These are phyloP conservation scores for Carex cristatella DNA, from an alignment of 176 grass and related monocot genomes.

Conservation along the genomic window DNA sequence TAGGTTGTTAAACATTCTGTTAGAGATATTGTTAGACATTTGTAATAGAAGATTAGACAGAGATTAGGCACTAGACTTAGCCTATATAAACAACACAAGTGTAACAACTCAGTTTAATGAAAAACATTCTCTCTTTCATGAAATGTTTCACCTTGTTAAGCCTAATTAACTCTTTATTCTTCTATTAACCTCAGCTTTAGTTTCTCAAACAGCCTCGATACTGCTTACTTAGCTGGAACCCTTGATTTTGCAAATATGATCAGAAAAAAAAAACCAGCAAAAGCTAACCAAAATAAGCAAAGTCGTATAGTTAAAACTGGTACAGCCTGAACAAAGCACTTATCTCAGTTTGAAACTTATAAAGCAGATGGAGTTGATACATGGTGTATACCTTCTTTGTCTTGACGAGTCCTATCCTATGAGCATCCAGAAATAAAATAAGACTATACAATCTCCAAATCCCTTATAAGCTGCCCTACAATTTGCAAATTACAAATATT, in stretches of 20 bases:
- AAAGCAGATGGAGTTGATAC: not conserved
- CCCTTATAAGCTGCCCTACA: constrained; percentile 96
- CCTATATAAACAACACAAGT: too few relatives aligned
- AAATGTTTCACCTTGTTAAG: too few relatives aligned
- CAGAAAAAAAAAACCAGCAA: constrained; percentile 20
- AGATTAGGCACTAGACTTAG: too few relatives aligned
- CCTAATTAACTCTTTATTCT: not conserved
- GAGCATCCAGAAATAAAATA: constrained; percentile 95
- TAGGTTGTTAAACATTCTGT: too few relatives aligned
- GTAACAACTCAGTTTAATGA: too few relatives aligned
- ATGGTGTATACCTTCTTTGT: constrained; percentile 65
- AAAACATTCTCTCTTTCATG: too few relatives aligned
- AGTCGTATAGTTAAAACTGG: constrained; percentile 18
- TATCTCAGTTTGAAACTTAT: not conserved
- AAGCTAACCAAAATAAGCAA: not conserved
- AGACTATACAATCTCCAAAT: constrained; percentile 89
- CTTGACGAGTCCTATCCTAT: constrained; percentile 55
- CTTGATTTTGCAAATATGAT: constrained; percentile 1
- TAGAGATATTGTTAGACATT: too few relatives aligned
- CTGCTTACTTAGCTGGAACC: not conserved
- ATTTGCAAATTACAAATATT: constrained; percentile 13
- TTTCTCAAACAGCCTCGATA: not conserved
- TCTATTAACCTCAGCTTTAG: not conserved
- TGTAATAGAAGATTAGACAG: too few relatives aligned
- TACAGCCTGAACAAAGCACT: not conserved